phyloP scores from a whole-genome alignment of 257 asterid genomes.

The Haberlea rhodopensis region DNA sequence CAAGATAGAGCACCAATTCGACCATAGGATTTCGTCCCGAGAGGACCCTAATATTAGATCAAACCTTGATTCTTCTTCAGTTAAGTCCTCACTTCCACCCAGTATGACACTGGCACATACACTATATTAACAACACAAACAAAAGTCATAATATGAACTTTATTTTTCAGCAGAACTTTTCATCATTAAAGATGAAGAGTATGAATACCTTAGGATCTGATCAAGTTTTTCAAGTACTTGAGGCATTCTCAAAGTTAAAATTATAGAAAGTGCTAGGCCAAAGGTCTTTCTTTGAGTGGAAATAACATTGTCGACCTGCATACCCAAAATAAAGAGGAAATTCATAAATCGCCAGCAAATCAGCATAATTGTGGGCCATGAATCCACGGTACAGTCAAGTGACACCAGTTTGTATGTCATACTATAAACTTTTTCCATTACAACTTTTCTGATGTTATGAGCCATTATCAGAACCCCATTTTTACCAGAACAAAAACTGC shows the following conservation, averaged over 20 bases:
- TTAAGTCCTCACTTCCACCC: conserved; percentile 76
- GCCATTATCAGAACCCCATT: background rate
- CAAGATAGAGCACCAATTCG: too few species aligned
- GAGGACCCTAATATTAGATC: conserved; percentile 24
- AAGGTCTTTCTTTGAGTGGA: conserved; percentile 68
- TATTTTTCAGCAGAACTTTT: background rate
- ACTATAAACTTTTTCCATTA: conserved; percentile 6
- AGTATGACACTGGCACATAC: conserved; percentile 82
- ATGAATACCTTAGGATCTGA: conserved; percentile 77
- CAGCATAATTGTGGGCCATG: conserved; percentile 10
- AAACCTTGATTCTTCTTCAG: conserved; percentile 95
- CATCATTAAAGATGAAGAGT: conserved; percentile 22
- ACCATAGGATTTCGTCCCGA: too few species aligned
- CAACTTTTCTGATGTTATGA: conserved; percentile 6
- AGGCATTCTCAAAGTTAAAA: conserved; percentile 76
- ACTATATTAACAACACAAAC: conserved; percentile 38
- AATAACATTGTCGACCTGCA: conserved; percentile 76
- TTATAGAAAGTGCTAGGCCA: conserved; percentile 81
- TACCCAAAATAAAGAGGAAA: conserved; percentile 19
- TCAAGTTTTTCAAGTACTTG: conserved; percentile 94
- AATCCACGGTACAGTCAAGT: background rate
- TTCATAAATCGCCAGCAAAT: conserved; percentile 1
- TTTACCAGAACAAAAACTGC: background rate
- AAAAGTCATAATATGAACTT: conserved; percentile 18
- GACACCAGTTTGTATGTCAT: conserved; percentile 5